Conservation (phyloP, 768 basidiomycete species). For the Crucibulum laeve region DNA sequence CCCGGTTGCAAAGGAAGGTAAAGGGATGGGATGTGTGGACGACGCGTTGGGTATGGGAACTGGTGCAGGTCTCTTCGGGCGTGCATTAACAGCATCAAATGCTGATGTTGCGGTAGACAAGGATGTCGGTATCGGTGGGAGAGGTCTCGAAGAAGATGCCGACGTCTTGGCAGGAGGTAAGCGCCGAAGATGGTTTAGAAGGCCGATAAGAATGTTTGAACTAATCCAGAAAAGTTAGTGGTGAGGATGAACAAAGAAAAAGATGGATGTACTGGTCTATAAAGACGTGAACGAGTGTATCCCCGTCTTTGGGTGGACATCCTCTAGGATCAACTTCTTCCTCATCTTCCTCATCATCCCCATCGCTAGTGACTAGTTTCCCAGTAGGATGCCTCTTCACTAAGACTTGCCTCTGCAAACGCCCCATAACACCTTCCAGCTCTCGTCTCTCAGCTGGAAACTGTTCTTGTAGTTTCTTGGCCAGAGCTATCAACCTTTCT, state of each 20-base stretch:
- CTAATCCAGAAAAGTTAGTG: conserved; percentile 40
- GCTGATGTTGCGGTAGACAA: conserved; percentile 8
- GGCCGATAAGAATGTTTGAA: conserved; percentile 85
- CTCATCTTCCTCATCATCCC: conserved; percentile 19
- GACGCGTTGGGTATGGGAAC: conserved; percentile 6
- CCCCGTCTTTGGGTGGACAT: conserved; percentile 22
- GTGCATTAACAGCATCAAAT: conserved; percentile 16
- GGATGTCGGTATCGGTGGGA: conserved; percentile 1
- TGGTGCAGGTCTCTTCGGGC: not conserved
- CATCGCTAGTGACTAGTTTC: too few species aligned
- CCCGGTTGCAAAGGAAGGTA: conserved; percentile 37
- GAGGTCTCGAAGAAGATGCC: conserved; percentile 9
- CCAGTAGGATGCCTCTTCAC: too few species aligned
- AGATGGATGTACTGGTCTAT: conserved; percentile 51
- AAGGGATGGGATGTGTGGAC: conserved; percentile 22
- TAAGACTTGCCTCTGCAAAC: too few species aligned
- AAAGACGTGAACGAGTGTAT: conserved; percentile 41
- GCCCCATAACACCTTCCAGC: too few species aligned
- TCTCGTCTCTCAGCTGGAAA: too few species aligned
- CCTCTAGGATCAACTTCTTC: conserved; percentile 31
- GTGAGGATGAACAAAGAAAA: conserved; percentile 4
- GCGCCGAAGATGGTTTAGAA: conserved; percentile 65
- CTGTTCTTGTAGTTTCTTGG: too few species aligned
- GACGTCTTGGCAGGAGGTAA: conserved; percentile 30
- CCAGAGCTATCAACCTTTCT: too few species aligned